Evolutionary conservation across 2,329 filamentous ascomycete species (phyloP), one percentile per base, ranked within the genome.

Genomic region (Aspergillus terreus): DNA sequence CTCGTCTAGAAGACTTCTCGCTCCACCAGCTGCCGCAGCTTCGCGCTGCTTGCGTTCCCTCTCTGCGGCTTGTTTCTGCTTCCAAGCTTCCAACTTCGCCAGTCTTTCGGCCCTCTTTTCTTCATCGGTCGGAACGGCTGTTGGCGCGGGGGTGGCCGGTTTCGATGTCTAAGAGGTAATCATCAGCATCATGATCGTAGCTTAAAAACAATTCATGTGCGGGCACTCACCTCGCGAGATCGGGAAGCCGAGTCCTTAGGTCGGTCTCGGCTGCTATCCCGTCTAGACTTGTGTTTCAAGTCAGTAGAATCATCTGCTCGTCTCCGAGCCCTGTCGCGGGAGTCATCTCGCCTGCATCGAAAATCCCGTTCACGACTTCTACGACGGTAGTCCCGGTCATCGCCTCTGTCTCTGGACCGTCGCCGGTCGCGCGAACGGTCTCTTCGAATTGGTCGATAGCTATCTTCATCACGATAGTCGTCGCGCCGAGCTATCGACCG

Each of bases 81-180:
- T 96, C 92, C 91, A 96, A 51, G 89, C 88, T 68, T 92, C 89
- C 25, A 95, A 74, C 67, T 90, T 92, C 25, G 89, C 89, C 41
- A 91, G 78, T 56, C 88, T 80, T 69, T 92, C 88, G 46, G 86
- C 87, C 69, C 92, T 90, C 66, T 88, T 90, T 46, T 90, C 85
- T 55, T 83, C 82, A 62, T 90, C 88, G 27, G 82, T 78, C 63
- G 84, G 84, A 42, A 76, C 72, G 48, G 78, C 67, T 50, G 78
- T 57, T 12, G 61, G 55, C 25, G 54, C 52, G 19, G 70, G 68
- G 7, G 73, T 71, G 38, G 78, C 69, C 42, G 77, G 70, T 64
- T 84, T 86, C 48, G 78, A 76, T 56, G 72, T 64, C 82, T 87
- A 46, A 7, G 32, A 41, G 21, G 11, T 14, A 3, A 33, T 3